Evolutionary conservation across 2,329 filamentous ascomycete species (phyloP), one percentile per base, ranked within the genome.

Genomic region (Neofusicoccum laricinum): DNA sequence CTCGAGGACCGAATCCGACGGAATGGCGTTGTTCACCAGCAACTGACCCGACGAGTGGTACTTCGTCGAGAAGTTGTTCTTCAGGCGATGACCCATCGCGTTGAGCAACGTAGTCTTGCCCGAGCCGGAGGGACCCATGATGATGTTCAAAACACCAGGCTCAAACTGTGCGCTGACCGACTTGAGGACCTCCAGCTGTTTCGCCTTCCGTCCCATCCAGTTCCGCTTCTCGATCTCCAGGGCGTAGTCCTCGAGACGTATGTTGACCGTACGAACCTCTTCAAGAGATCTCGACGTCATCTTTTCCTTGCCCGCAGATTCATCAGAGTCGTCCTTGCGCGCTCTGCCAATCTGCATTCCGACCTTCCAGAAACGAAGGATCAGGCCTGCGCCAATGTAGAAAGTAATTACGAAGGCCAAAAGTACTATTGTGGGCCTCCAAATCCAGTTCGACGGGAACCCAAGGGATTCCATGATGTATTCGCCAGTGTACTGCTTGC

Each of bases 71-170:
- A 87, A 68, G 1, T 85, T 86, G 64, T 86, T 86, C 30, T 86
- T 85, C 4, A 93, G 77, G 15, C 90, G 82, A 2, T 87, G 78
- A 1, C 90, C 89, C 84, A 93, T 90, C 1, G 88, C 83, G 71
- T 91, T 92, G 11, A 93, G 80, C 0, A 92, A 79, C 0, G 88
- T 90, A 0, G 90, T 92, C 74, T 93, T 93, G 1, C 90, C 90
- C 50, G 86, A 89, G 0, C 90, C 90, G 0, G 89, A 92, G 0
- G 90, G 90, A 0, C 90, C 90, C 90, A 93, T 92, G 67, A 93
- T 90, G 25, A 92, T 84, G 67, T 93, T 93, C 14, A 93, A 72
- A 14, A 84, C 80, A 0, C 90, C 89, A 0, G 90, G 85, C 51
- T 86, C 82, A 68, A 93, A 93, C 0, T 84, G 86, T 0, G 89